Percentiles rank a stretch among this genome's conserved stretches.
These are phyloP conservation scores for Spathaspora sp. DNA, from an alignment of 805 yeast genomes.

Conservation along the genomic window DNA sequence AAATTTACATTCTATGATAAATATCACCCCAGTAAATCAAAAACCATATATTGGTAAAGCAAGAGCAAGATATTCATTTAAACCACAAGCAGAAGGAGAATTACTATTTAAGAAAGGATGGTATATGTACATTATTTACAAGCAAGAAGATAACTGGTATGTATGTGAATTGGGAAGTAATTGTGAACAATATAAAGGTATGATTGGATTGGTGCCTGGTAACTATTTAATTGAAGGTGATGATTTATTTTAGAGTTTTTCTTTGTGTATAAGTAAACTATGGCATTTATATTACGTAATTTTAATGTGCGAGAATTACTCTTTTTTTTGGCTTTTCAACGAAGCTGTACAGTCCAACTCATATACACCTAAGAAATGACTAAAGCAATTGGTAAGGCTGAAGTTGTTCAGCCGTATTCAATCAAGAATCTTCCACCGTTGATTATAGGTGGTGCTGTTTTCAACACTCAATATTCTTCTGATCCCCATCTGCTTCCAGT, in stretches of 20 bases:
- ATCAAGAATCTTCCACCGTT: constrained; percentile 49
- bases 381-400: constrained; percentile 16
- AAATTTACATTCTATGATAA: constrained; percentile 27
- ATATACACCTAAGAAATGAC: neutral
- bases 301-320: neutral
- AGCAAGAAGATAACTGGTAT: constrained; percentile 44
- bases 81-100: constrained; percentile 40
- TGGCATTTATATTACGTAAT: neutral
- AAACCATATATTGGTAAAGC: constrained; percentile 32
- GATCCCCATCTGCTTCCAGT: constrained; percentile 63
- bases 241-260: constrained; percentile 8
- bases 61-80: constrained; percentile 35
- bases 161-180: constrained; percentile 39
- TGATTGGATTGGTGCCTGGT: constrained; percentile 42
- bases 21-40: constrained; percentile 28
- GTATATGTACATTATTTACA: constrained; percentile 39
- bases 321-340: neutral
- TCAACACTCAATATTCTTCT: constrained; percentile 74
- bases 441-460: constrained; percentile 84
- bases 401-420: constrained; percentile 18
- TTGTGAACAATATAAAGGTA: constrained; percentile 23
- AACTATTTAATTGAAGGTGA: constrained; percentile 37
- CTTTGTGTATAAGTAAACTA: neutral
- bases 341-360: neutral
- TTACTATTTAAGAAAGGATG: constrained; percentile 37